phyloP scores from a whole-genome alignment of 306 rosid species.

The Cyamopsis tetragonoloba region DNA sequence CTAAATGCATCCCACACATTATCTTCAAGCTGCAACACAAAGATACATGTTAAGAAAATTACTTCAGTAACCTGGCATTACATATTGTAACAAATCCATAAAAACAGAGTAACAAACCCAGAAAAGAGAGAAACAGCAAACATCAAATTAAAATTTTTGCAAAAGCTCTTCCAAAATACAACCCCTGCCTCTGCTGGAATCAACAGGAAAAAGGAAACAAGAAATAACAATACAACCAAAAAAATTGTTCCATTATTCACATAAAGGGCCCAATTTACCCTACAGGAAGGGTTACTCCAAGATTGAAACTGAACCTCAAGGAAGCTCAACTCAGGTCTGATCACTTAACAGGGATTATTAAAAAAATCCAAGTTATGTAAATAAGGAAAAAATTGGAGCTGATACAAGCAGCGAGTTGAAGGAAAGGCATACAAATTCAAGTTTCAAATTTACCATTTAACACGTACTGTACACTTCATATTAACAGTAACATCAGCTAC shows the following conservation, averaged over 20 bases:
- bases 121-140: conserved; percentile 18
- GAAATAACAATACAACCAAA: neutral
- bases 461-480: conserved; percentile 23
- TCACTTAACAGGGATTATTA: conserved; percentile 1
- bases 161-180: neutral
- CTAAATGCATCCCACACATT: conserved; percentile 54
- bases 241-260: neutral
- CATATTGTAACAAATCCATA: neutral
- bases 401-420: neutral
- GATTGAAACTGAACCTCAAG: neutral
- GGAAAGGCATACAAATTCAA: neutral
- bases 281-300: neutral
- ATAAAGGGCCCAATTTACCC: neutral
- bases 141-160: neutral
- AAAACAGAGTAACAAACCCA: neutral
- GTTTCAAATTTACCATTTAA: conserved; percentile 31
- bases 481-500: conserved; percentile 30
- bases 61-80: neutral
- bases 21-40: conserved; percentile 61
- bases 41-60: conserved; percentile 11
- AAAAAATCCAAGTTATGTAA: neutral
- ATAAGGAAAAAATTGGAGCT: neutral
- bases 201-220: neutral
- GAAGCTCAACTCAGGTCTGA: neutral
- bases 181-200: neutral